Percentiles rank a stretch among this genome's conserved stretches.
These are phyloP conservation scores for Akanthomyces muscarius DNA, from an alignment of 2,329 filamentous ascomycete species.

Conservation along the genomic window DNA sequence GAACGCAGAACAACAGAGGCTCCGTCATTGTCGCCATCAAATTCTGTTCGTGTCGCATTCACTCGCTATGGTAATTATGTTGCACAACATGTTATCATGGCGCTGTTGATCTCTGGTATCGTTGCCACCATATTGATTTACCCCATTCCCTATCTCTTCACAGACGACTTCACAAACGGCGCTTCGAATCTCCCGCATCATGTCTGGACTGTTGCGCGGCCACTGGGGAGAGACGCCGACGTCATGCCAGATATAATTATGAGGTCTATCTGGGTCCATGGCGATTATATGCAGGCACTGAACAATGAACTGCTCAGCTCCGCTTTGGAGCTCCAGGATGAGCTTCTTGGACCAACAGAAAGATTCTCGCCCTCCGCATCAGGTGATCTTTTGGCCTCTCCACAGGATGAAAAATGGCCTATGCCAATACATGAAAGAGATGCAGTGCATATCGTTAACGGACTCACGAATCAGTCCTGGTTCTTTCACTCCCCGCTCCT, in stretches of 20 bases:
- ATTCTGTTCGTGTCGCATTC: slow-evolving; percentile 63
- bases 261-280: slow-evolving; percentile 78
- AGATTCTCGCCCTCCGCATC: slow-evolving; percentile 48
- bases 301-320: slow-evolving; percentile 60
- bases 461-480: slow-evolving; percentile 61
- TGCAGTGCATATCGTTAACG: slow-evolving; percentile 55
- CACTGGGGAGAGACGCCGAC: slow-evolving; percentile 49
- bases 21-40: slow-evolving; percentile 58
- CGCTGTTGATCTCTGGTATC: slow-evolving; percentile 69
- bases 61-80: slow-evolving; percentile 66
- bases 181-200: slow-evolving; percentile 70
- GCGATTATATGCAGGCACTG: slow-evolving; percentile 74
- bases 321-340: slow-evolving; percentile 66
- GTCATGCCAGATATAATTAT: slow-evolving; percentile 68
- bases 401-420: slow-evolving; percentile 30
- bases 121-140: slow-evolving; percentile 68
- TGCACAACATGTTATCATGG: slow-evolving; percentile 68
- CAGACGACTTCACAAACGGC: slow-evolving; percentile 66
- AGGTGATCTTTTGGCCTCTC: slow-evolving; percentile 25
- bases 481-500: slow-evolving; percentile 79
- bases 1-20: slow-evolving; percentile 65
- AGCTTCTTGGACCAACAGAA: slow-evolving; percentile 58
- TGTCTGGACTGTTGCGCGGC: slow-evolving; percentile 74
- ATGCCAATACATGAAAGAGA: slow-evolving; percentile 47
- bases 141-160: slow-evolving; percentile 71